Conservation (phyloP, 2,329 filamentous ascomycete genomes). For the Orbilia oligospora region DNA sequence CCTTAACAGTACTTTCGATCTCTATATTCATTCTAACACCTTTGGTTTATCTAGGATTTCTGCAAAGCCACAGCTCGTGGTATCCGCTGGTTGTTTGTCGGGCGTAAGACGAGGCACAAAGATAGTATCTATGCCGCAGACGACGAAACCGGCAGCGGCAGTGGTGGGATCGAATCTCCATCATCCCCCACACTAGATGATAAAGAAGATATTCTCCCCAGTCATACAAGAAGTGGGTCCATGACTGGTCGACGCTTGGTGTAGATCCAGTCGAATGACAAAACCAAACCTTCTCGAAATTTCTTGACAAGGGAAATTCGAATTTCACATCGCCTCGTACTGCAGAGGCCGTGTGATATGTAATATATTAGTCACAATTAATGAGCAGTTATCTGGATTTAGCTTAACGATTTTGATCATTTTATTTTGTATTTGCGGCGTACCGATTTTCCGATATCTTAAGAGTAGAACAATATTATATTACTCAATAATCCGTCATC, state of each 20-base stretch:
- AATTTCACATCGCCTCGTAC: constrained; percentile 2
- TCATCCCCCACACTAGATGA: constrained; percentile 39
- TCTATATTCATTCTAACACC: constrained; percentile 73
- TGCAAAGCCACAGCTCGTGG: constrained; percentile 83
- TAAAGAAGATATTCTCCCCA: constrained; percentile 40
- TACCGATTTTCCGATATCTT: background rate
- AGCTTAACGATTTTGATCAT: background rate
- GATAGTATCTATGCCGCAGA: constrained; percentile 68
- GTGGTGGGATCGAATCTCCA: constrained; percentile 12
- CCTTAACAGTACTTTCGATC: constrained; percentile 67
- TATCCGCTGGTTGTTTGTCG: constrained; percentile 84
- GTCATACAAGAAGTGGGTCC: constrained; percentile 44
- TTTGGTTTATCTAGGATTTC: constrained; percentile 76
- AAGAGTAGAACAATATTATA: constrained; percentile 15
- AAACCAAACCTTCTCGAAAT: background rate
- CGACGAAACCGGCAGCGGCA: constrained; percentile 51
- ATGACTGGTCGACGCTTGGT: constrained; percentile 18
- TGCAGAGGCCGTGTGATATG: constrained; percentile 15
- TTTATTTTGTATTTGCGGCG: background rate
- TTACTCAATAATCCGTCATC: constrained; percentile 15
- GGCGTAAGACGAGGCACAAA: constrained; percentile 74
- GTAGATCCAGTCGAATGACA: background rate
- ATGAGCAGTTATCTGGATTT: constrained; percentile 10
- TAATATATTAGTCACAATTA: constrained; percentile 20
- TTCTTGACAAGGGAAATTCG: background rate